These are phyloP conservation scores for Biancaea sappan DNA, from an alignment of 306 rosid genomes.

Conservation along the genomic window DNA sequence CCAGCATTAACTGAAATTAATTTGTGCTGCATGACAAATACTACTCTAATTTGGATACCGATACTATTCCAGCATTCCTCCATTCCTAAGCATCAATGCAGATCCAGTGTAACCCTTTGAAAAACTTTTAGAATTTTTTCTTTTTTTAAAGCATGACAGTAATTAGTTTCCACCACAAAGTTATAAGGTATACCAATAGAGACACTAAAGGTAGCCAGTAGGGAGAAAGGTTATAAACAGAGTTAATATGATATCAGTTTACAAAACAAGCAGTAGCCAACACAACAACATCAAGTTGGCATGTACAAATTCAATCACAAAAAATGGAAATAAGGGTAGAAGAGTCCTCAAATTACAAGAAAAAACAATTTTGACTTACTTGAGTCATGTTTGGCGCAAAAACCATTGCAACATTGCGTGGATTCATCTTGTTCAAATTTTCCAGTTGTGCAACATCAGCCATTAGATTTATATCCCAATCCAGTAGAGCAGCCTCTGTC, in stretches of 20 bases:
- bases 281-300: slow-evolving; percentile 16
- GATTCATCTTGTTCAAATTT: slow-evolving; percentile 93
- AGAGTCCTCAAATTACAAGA: background rate
- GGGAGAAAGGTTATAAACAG: slow-evolving; percentile 12
- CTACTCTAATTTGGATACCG: background rate
- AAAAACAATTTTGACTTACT: slow-evolving; percentile 54
- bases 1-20: background rate
- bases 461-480: slow-evolving; percentile 96
- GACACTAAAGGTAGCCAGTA: slow-evolving; percentile 14
- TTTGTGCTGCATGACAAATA: background rate
- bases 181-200: slow-evolving; percentile 2
- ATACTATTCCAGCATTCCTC: background rate
- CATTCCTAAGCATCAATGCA: too few relatives aligned
- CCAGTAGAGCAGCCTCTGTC: slow-evolving; percentile 86
- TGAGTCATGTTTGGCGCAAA: slow-evolving; percentile 99
- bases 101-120: background rate
- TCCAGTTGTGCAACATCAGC: slow-evolving; percentile 94
- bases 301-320: slow-evolving; percentile 18
- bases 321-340: slow-evolving; percentile 2
- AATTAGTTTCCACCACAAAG: background rate
- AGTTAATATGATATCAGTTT: slow-evolving; percentile 24
- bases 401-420: slow-evolving; percentile 97
- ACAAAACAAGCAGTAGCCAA: background rate
- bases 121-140: slow-evolving; percentile 9
- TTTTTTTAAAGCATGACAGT: background rate